Conservation (phyloP, 768 basidiomycete genomes). For the Lactarius hengduanensis region DNA sequence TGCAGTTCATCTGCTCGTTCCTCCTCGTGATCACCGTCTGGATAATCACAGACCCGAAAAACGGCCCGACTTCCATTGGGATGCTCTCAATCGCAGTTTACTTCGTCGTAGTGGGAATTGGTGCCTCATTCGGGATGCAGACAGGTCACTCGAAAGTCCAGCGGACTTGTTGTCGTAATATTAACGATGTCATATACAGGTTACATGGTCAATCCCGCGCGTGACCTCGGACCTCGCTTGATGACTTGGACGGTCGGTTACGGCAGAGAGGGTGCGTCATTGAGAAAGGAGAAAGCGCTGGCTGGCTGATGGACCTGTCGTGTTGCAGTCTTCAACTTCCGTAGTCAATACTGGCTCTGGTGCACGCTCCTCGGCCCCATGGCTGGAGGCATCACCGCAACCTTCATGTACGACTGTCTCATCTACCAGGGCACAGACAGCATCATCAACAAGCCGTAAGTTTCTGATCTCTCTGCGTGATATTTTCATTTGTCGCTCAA, state of each 20-base stretch:
- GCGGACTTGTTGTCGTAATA: too few relatives aligned
- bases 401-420: constrained; percentile 55
- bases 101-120: constrained; percentile 55
- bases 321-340: constrained; percentile 39
- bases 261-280: constrained; percentile 44
- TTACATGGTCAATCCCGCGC: constrained; percentile 65
- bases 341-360: constrained; percentile 73
- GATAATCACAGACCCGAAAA: constrained; percentile 52
- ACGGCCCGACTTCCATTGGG: constrained; percentile 47
- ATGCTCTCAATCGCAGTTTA: constrained; percentile 56
- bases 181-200: constrained; percentile 34
- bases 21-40: constrained; percentile 54
- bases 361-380: constrained; percentile 58
- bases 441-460: constrained; percentile 53
- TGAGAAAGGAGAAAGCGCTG: background rate
- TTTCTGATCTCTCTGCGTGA: background rate
- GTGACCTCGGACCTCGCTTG: constrained; percentile 67
- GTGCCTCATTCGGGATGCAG: constrained; percentile 55
- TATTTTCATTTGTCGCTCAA: background rate
- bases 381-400: constrained; percentile 53
- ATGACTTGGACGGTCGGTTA: constrained; percentile 71
- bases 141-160: constrained; percentile 36
- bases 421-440: constrained; percentile 55
- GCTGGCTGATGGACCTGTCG: background rate
- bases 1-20: constrained; percentile 52